Base-by-base conservation (phyloP, 2,329 filamentous ascomycete species). In the Hansfordia pulvinata region DNA sequence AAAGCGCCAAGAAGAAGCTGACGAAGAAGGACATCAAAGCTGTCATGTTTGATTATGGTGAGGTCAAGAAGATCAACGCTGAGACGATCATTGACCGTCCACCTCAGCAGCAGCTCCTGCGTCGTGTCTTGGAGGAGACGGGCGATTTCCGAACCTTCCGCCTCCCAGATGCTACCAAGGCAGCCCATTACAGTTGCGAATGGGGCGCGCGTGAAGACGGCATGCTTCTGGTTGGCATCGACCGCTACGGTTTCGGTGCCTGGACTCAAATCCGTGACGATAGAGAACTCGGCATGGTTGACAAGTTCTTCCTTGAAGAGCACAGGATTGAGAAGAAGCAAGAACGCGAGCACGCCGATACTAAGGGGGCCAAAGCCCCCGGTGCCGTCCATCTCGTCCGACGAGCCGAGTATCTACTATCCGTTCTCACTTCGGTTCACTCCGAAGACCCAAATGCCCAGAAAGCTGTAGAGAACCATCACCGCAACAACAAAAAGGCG, bases 11-110 rank as follows among this genome's bases (percentile, higher is more conserved):
- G 45, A 92, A 90, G 48, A 67, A 75, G 3, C 56, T 92, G 29
- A 93, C 88, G 0, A 94, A 96, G 60, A 98, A 98, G 52, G 90
- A 98, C 48, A 84, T 84, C 53, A 98, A 98, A 54, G 90, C 90
- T 1, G 83, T 98, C 11, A 61, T 98, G 23, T 94, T 98, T 42
- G 86, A 96, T 47, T 93, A 86, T 53, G 77, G 80, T 23, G 84
- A 86, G 29, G 78, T 94, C 26, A 93, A 93, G 53, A 86, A 93
- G 41, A 71, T 94, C 43, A 98, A 98, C 46, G 90, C 90, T 1
- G 85, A 93, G 53, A 96, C 90, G 0, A 80, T 94, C 29, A 73
- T 93, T 8, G 88, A 96, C 40, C 77, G 92, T 7, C 88, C 90
- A 0, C 71, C 77, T 24, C 88, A 96, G 44, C 78, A 96, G 62